phyloP scores from a whole-genome alignment of 2,329 filamentous ascomycete genomes.

The Aspergillus sp. region DNA sequence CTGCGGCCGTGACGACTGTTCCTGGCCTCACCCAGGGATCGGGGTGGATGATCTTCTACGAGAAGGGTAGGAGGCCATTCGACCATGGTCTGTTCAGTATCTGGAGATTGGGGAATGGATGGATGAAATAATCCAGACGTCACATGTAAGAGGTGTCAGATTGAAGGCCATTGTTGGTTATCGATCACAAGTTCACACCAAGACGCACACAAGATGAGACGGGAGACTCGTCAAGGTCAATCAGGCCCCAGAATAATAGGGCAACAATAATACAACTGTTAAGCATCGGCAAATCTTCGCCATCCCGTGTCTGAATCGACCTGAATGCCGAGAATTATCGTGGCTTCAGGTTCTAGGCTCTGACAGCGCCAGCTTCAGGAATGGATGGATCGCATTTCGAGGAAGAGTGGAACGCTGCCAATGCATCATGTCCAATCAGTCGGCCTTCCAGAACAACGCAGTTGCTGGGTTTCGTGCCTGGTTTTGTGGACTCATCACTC shows the following conservation, averaged over 20 bases:
- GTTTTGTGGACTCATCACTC: background rate
- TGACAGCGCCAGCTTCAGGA: background rate
- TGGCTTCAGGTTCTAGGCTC: background rate
- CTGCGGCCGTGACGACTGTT: constrained; percentile 4
- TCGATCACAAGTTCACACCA: background rate
- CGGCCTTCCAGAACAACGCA: background rate
- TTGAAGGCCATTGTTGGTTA: constrained; percentile 6
- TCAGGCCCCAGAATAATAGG: background rate
- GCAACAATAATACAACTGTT: background rate
- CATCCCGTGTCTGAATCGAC: too few species aligned
- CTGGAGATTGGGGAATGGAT: background rate
- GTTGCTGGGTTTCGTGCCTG: background rate
- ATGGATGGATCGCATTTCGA: constrained; percentile 3
- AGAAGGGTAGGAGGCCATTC: background rate
- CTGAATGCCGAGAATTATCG: too few species aligned
- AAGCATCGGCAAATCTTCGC: too few species aligned
- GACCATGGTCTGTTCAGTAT: background rate
- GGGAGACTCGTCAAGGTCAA: background rate
- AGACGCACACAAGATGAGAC: too few species aligned
- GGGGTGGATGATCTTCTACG: background rate
- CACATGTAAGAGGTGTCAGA: constrained; percentile 11
- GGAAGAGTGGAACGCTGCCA: constrained; percentile 1
- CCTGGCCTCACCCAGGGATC: background rate
- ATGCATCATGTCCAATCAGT: constrained; percentile 1
- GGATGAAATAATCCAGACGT: background rate